Base-by-base conservation (phyloP, 1,139 yeast genomes). In the Debaryomyces subglobosus region DNA sequence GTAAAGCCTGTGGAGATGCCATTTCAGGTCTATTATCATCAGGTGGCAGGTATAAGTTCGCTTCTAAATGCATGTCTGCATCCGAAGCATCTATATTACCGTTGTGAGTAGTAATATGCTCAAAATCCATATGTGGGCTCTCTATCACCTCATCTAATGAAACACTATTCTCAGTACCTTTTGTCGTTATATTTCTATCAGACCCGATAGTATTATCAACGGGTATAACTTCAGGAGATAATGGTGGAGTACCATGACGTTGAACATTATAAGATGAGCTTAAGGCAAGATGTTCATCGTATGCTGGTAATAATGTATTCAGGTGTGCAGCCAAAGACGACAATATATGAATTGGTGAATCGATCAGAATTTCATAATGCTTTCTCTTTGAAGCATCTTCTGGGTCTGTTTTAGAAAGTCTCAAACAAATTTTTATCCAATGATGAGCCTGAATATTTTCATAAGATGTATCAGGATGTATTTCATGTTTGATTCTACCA, bases 291-390 rank as follows among this genome's bases (percentile, higher is more conserved):
- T 59, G 57, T 41, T 70, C 72, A 38, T 68, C 77, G 57, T 81
- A 81, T 1, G 84, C 81, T 1, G 86, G 89, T 46, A 86, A 68
- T 36, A 86, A 64, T 0, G 92, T 86, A 57, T 86, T 86, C 12
- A 87, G 87, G 63, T 86, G 92, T 2, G 89, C 86, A 46, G 91
- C 87, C 38, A 74, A 60, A 15, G 77, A 74, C 24, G 88, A 84
- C 44, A 89, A 71, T 5, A 90, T 72, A 58, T 89, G 96, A 53
- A 91, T 83, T 6, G 97, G 97, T 8, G 96, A 87, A 64, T 94
- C 98, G 53, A 92, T 89, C 53, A 89, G 85, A 42, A 94, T 86
- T 68, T 94, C 98, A 62, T 87, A 94, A 64, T 90, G 97, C 63
- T 91, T 92, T 34, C 95, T 68, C 68, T 79, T 86, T 42, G 72